phyloP scores from a whole-genome alignment of 2,329 filamentous ascomycete species.

The Amylocarpus encephaloides region DNA sequence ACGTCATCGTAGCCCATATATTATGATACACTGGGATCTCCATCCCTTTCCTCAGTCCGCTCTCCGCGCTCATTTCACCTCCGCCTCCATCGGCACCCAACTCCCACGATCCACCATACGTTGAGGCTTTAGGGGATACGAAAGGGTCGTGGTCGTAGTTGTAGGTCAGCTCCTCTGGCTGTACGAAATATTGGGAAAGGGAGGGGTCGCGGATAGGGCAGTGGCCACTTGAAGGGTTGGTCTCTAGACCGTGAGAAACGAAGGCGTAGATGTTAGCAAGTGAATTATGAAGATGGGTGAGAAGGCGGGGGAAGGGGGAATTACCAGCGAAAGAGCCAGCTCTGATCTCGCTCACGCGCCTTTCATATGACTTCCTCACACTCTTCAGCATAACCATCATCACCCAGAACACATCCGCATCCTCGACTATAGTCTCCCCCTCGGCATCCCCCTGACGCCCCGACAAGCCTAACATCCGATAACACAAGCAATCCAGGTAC shows the following conservation, averaged over 20 bases:
- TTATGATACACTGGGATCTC: constrained; percentile 15
- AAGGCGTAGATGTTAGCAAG: background rate
- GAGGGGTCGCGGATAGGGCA: constrained; percentile 23
- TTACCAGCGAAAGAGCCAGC: constrained; percentile 10
- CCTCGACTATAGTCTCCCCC: background rate
- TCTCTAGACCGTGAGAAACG: constrained; percentile 3
- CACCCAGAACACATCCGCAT: constrained; percentile 21
- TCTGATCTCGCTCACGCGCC: constrained; percentile 16
- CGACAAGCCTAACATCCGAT: constrained; percentile 13
- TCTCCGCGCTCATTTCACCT: background rate
- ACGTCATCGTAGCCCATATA: constrained; percentile 29
- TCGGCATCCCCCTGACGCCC: background rate
- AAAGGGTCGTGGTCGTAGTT: background rate
- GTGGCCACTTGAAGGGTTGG: constrained; percentile 12
- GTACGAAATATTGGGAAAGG: constrained; percentile 13
- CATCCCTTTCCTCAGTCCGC: background rate
- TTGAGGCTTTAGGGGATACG: constrained; percentile 5
- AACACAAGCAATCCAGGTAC: constrained; percentile 28
- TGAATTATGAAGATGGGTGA: background rate
- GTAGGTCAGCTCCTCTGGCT: background rate
- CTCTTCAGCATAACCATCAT: constrained; percentile 22
- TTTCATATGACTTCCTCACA: constrained; percentile 24
- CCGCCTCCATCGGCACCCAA: background rate
- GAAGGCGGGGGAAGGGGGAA: background rate
- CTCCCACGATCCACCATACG: constrained; percentile 1